phyloP scores from a whole-genome alignment of 306 rosid genomes.

The Delonix regia region DNA sequence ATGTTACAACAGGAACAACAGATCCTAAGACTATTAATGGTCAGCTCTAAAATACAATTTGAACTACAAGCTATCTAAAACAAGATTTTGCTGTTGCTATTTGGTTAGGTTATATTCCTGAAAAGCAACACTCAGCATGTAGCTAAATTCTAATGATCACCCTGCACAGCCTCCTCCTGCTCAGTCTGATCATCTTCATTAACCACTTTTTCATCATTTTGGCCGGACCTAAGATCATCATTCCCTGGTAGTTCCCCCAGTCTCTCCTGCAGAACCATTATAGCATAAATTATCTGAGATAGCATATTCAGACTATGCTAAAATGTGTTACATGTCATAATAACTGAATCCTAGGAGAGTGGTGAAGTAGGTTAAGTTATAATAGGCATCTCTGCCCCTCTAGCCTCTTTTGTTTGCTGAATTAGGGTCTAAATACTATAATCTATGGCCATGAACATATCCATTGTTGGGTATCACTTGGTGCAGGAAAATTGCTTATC shows the following conservation, averaged over 20 bases:
- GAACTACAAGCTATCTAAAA: slow-evolving; percentile 58
- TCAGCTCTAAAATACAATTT: slow-evolving; percentile 30
- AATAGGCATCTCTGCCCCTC: background rate
- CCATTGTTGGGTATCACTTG: background rate
- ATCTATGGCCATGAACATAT: background rate
- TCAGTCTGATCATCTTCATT: slow-evolving; percentile 50
- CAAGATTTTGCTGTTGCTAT: slow-evolving; percentile 53
- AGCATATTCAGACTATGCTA: slow-evolving; percentile 11
- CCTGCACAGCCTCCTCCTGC: slow-evolving; percentile 46
- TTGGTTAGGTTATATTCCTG: slow-evolving; percentile 63
- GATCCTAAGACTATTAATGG: slow-evolving; percentile 50
- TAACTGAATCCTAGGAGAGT: slow-evolving; percentile 5
- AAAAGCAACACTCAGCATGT: slow-evolving; percentile 47
- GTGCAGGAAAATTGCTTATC: background rate
- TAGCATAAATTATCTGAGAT: slow-evolving; percentile 14
- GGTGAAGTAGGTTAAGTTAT: background rate
- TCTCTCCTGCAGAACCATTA: slow-evolving; percentile 59
- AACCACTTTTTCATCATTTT: slow-evolving; percentile 50
- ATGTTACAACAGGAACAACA: slow-evolving; percentile 39
- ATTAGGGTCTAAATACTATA: slow-evolving; percentile 14
- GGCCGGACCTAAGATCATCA: slow-evolving; percentile 54
- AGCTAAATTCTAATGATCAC: slow-evolving; percentile 53
- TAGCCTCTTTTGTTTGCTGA: background rate
- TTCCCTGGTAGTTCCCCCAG: slow-evolving; percentile 64
- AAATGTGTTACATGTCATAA: background rate